These are phyloP conservation scores for Solanum etuberosum DNA, from an alignment of 257 asterid species.

Conservation along the genomic window DNA sequence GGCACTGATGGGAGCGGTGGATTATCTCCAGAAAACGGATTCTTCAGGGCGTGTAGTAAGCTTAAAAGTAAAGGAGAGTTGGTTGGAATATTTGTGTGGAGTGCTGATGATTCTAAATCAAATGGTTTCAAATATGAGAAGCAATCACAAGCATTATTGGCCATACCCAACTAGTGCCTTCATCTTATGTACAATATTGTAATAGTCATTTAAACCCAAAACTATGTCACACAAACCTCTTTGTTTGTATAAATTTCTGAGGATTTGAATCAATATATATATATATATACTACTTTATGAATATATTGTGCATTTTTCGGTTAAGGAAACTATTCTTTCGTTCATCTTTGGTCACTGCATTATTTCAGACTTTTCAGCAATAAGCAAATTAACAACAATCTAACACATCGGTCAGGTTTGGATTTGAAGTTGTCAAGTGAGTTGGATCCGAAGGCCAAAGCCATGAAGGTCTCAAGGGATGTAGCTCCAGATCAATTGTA, in stretches of 20 bases:
- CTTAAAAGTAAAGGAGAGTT: slow-evolving; percentile 45
- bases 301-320: neutral
- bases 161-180: neutral
- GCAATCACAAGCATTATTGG: slow-evolving; percentile 17
- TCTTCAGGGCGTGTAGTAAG: slow-evolving; percentile 43
- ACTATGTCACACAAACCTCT: neutral
- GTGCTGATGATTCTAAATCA: slow-evolving; percentile 67
- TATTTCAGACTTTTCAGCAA: neutral
- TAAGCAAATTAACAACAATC: neutral
- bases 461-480: neutral
- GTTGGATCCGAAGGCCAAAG: too few species aligned
- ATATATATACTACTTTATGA: neutral
- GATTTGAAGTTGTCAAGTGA: too few species aligned
- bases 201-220: neutral
- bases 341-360: neutral
- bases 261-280: neutral
- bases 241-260: neutral
- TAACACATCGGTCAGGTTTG: too few species aligned
- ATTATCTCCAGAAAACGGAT: slow-evolving; percentile 41
- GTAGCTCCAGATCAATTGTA: neutral
- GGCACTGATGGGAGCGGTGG: slow-evolving; percentile 56
- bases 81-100: slow-evolving; percentile 69
- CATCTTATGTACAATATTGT: neutral
- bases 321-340: neutral
- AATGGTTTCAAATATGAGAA: slow-evolving; percentile 31